phyloP scores from a whole-genome alignment of 371 early-diverging fungal species.

The Actinomortierella ambigua region DNA sequence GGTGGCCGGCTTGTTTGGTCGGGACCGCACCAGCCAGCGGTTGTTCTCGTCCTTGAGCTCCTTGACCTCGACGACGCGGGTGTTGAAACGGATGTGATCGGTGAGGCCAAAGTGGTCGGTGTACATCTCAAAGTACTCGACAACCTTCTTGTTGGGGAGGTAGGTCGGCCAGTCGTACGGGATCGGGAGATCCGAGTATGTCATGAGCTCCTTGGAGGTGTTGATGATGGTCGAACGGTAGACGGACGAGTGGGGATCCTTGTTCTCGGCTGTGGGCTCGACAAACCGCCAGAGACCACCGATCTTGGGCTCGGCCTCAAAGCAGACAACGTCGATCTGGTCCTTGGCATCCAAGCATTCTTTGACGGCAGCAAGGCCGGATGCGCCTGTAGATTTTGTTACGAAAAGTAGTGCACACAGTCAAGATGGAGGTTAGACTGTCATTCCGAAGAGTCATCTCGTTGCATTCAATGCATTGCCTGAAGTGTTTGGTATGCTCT shows the following conservation, averaged over 20 bases:
- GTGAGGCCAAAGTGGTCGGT: constrained; percentile 49
- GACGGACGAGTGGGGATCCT: constrained; percentile 54
- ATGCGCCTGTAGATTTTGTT: constrained; percentile 37
- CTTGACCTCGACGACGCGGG: constrained; percentile 48
- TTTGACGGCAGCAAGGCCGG: constrained; percentile 54
- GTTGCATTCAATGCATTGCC: too few relatives aligned
- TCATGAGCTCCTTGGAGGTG: constrained; percentile 52
- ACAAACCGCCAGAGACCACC: constrained; percentile 61
- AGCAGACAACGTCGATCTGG: constrained; percentile 52
- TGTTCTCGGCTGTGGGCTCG: constrained; percentile 44
- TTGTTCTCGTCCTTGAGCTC: constrained; percentile 40
- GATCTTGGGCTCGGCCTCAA: constrained; percentile 49
- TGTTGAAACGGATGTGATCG: constrained; percentile 52
- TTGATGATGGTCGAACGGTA: constrained; percentile 57
- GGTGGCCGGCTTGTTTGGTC: constrained; percentile 15
- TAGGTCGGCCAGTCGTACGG: constrained; percentile 59
- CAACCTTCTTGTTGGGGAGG: constrained; percentile 50
- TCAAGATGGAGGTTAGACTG: too few relatives aligned
- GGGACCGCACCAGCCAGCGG: constrained; percentile 51
- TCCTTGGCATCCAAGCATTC: constrained; percentile 53
- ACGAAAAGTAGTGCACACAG: background rate
- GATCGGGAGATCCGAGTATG: constrained; percentile 57
- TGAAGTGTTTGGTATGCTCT: too few relatives aligned
- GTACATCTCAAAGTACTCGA: constrained; percentile 54
- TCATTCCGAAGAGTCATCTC: too few relatives aligned